Evolutionary conservation across 2,329 filamentous ascomycete genomes (phyloP).

Genomic region (Clarireedia paspali): DNA sequence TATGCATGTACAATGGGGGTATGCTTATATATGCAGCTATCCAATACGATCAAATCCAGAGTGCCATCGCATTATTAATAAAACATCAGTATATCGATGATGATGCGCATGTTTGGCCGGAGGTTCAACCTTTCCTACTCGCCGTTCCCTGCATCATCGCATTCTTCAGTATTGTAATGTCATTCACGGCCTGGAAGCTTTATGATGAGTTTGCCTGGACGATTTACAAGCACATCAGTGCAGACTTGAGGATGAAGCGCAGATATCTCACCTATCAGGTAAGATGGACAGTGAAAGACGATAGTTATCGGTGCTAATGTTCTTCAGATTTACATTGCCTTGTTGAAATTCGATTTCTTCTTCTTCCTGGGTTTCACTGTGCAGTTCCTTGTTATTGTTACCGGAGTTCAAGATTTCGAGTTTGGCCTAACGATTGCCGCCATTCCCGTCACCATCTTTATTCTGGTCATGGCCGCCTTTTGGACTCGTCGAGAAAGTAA

Average conservation of each 20-base stretch:
- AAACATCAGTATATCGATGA: slow-evolving; percentile 34
- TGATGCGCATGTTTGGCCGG: slow-evolving; percentile 51
- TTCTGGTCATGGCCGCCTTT: slow-evolving; percentile 76
- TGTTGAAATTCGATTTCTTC: slow-evolving; percentile 99
- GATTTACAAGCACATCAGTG: slow-evolving; percentile 98
- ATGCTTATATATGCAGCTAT: slow-evolving; percentile 89
- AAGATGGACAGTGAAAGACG: slow-evolving; percentile 23
- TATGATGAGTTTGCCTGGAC: slow-evolving; percentile 99
- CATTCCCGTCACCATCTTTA: slow-evolving; percentile 82
- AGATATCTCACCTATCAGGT: slow-evolving; percentile 96
- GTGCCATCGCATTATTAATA: slow-evolving; percentile 55
- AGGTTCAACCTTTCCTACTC: slow-evolving; percentile 69
- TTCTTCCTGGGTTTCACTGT: slow-evolving; percentile 99
- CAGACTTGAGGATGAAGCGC: slow-evolving; percentile 93
- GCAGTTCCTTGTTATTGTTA: slow-evolving; percentile 92
- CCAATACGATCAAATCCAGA: slow-evolving; percentile 82
- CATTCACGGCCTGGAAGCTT: slow-evolving; percentile 81
- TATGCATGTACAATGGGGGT: slow-evolving; percentile 87
- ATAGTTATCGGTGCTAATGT: slow-evolving; percentile 9
- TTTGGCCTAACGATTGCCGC: slow-evolving; percentile 82
- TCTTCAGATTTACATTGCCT: slow-evolving; percentile 83
- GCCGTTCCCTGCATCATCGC: slow-evolving; percentile 81
- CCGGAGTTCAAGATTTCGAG: slow-evolving; percentile 59
- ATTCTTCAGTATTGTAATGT: slow-evolving; percentile 64
- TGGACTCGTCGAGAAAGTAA: slow-evolving; percentile 80